Base-by-base conservation (phyloP, 2,329 filamentous ascomycete genomes). In the Celoporthe dispersa region DNA sequence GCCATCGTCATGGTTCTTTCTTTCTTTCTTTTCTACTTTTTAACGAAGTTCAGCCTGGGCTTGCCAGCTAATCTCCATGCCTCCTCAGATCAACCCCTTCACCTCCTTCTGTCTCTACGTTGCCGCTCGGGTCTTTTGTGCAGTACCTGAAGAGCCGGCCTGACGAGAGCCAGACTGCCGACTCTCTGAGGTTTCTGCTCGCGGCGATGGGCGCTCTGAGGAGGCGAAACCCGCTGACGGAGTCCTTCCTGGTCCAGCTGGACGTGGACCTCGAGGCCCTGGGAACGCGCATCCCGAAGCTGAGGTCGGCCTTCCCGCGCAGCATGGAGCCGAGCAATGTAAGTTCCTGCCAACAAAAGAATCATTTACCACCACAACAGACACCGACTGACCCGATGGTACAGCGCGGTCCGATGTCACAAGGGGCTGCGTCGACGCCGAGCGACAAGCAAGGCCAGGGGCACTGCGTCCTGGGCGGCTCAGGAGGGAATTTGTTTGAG, bases 81-180 rank as follows among this genome's bases (percentile, higher is more conserved):
- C 44, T 62, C 63, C 7, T 1, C 71, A 98, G 94, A 93, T 97
- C 88, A 97, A 98, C 74, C 94, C 95, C 0, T 98, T 98, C 78
- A 92, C 97, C 75, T 94, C 94, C 0, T 98, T 98, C 80, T 97
- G 94, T 77, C 87, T 99, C 59, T 98, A 98, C 76, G 94, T 98
- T n/a, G 92, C 95, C 14, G 93, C 95, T 31, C 89, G 96, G 66
- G 95, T 98, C 0, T 98, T 98, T 98, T 77, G 91, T 98, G 9
- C 95, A 98, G 78, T 98, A 97, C 76, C 85, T 98, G n/a, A 98
- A 97, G 80, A 96, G 92, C 69, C 87, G 92, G n/a, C 94, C 94
- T 0, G 91, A 95, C 39, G 95, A 98, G 79, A 89, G 86, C 77
- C 92, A 89, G 79, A 92, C 89, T 73, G 89, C 85, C 25, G 91